Evolutionary conservation across 2,329 filamentous ascomycete species (phyloP).

Genomic region (Fusarium acutatum): DNA sequence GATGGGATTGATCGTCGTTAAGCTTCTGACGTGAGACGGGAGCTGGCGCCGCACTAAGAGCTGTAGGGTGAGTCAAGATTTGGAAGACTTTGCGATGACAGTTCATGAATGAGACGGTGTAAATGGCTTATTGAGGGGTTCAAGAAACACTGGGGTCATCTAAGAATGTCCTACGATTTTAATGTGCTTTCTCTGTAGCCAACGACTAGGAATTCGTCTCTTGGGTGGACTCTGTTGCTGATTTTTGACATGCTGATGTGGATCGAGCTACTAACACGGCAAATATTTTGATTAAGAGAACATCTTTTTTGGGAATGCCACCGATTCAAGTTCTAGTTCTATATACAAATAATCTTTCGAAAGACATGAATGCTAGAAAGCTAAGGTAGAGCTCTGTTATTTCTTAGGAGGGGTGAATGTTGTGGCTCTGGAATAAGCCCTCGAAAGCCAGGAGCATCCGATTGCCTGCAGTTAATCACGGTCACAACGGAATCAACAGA

Average conservation of each 20-base stretch:
- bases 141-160: rapidly evolving
- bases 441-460: rapidly evolving
- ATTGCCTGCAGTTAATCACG: not conserved
- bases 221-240: too few relatives aligned
- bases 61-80: not conserved
- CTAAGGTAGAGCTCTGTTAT: too few relatives aligned
- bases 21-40: conserved; percentile 22
- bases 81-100: not conserved
- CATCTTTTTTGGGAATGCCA: too few relatives aligned
- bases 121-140: not conserved
- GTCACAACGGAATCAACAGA: not conserved
- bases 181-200: too few relatives aligned
- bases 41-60: not conserved
- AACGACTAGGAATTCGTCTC: too few relatives aligned
- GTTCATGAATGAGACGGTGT: not conserved
- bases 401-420: not conserved
- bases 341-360: too few relatives aligned
- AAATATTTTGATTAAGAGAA: too few relatives aligned
- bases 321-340: too few relatives aligned
- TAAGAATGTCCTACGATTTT: too few relatives aligned
- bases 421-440: not conserved
- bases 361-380: too few relatives aligned
- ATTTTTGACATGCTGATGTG: too few relatives aligned
- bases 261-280: too few relatives aligned
- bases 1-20: not conserved